Conservation (phyloP, 179 eudicot species). For the Spergularia azorica region DNA sequence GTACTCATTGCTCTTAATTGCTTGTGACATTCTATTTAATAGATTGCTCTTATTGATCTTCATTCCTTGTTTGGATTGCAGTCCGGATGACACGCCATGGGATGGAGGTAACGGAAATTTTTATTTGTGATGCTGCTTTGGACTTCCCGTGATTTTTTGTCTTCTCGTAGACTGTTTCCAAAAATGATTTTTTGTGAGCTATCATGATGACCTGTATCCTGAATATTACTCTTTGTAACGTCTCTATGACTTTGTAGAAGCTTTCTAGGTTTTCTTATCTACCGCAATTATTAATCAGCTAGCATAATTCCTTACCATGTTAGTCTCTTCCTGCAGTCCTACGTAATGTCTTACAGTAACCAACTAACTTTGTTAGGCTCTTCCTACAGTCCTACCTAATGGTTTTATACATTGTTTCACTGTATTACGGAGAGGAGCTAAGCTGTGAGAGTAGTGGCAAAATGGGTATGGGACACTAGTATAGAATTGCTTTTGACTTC, state of each 20-base stretch:
- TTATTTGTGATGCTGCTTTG: not conserved
- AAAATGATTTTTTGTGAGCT: not conserved
- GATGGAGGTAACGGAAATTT: slow-evolving; percentile 60
- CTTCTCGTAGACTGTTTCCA: not conserved
- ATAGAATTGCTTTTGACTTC: not conserved
- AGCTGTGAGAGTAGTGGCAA: not conserved
- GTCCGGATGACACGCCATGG: slow-evolving; percentile 89
- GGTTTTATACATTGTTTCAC: too few relatives aligned
- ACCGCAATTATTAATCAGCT: not conserved
- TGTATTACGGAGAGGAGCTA: not conserved
- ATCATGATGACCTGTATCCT: not conserved
- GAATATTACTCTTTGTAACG: too few relatives aligned
- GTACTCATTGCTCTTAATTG: not conserved
- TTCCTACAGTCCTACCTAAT: too few relatives aligned
- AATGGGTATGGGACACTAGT: not conserved
- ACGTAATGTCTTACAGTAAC: too few relatives aligned
- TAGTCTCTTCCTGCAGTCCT: too few relatives aligned
- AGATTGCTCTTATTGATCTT: slow-evolving; percentile 7
- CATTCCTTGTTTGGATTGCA: slow-evolving; percentile 37
- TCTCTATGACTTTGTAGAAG: not conserved
- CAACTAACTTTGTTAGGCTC: too few relatives aligned
- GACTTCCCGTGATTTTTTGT: not conserved
- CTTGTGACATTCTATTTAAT: not conserved
- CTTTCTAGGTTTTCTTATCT: not conserved
- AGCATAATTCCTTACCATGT: too few relatives aligned